These are phyloP conservation scores for Penicillium pulvis DNA, from an alignment of 495 filamentous ascomycete genomes.

Conservation along the genomic window DNA sequence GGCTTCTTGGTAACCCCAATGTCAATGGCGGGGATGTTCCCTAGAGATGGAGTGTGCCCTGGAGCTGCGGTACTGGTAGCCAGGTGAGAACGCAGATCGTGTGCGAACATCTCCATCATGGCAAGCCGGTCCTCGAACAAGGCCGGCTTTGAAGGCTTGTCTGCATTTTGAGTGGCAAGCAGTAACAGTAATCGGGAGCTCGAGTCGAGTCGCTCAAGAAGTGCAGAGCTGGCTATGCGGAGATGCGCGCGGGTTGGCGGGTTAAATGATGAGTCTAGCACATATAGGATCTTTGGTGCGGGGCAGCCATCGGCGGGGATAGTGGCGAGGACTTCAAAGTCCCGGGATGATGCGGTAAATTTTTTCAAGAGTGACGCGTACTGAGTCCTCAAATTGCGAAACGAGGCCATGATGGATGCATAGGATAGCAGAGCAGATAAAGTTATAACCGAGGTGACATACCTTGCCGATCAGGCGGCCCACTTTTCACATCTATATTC, in stretches of 20 bases:
- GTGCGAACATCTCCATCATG: constrained; percentile 84
- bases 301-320: constrained; percentile 35
- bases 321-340: constrained; percentile 63
- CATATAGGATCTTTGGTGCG: constrained; percentile 60
- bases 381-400: constrained; percentile 22
- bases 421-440: neutral
- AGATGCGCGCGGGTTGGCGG: constrained; percentile 86
- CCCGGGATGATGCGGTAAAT: constrained; percentile 57
- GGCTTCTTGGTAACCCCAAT: constrained; percentile 80
- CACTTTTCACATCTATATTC: too few species aligned
- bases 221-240: constrained; percentile 68
- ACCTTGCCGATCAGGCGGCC: too few species aligned
- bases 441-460: too few species aligned
- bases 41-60: constrained; percentile 9
- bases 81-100: constrained; percentile 54
- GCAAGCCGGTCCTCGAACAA: constrained; percentile 76
- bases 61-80: constrained; percentile 13
- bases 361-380: constrained; percentile 53
- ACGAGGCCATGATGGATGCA: constrained; percentile 6
- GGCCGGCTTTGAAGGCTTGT: constrained; percentile 85
- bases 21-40: constrained; percentile 57
- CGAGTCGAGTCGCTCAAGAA: constrained; percentile 41
- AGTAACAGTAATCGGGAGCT: constrained; percentile 71
- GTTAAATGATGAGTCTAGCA: constrained; percentile 96
- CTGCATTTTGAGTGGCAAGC: constrained; percentile 88